These are phyloP conservation scores for Phoma herbarum DNA, from an alignment of 2,329 filamentous ascomycete species.

Conservation along the genomic window DNA sequence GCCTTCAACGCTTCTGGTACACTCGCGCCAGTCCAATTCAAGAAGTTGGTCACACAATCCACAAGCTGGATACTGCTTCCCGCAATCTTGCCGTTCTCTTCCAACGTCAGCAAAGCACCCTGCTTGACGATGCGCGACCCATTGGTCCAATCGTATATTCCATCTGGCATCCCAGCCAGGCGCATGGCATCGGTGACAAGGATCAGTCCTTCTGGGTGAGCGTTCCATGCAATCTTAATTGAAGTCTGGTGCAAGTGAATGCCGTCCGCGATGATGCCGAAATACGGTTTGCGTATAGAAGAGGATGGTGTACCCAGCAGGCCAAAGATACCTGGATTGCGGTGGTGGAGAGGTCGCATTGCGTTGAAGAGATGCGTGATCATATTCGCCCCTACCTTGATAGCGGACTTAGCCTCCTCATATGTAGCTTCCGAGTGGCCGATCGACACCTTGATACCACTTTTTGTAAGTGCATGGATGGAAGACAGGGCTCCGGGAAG, in stretches of 20 bases:
- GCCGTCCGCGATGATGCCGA: slow-evolving; percentile 89
- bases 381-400: slow-evolving; percentile 82
- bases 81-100: slow-evolving; percentile 70
- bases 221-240: slow-evolving; percentile 87
- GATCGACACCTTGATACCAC: slow-evolving; percentile 78
- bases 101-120: slow-evolving; percentile 75
- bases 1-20: slow-evolving; percentile 74
- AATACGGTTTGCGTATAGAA: slow-evolving; percentile 69
- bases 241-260: slow-evolving; percentile 89
- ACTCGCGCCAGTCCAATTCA: slow-evolving; percentile 74
- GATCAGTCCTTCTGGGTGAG: slow-evolving; percentile 84
- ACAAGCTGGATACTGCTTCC: slow-evolving; percentile 75
- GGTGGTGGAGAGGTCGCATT: slow-evolving; percentile 89
- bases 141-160: slow-evolving; percentile 87
- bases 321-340: slow-evolving; percentile 90
- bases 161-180: slow-evolving; percentile 83
- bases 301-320: slow-evolving; percentile 68
- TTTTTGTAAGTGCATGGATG: slow-evolving; percentile 71
- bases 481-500: slow-evolving; percentile 71
- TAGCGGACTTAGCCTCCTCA: slow-evolving; percentile 76
- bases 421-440: slow-evolving; percentile 90
- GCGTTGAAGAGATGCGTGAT: slow-evolving; percentile 95
- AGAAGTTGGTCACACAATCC: slow-evolving; percentile 83
- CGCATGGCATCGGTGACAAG: slow-evolving; percentile 95
- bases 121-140: slow-evolving; percentile 72